Percentiles rank a stretch among this genome's conserved stretches.
phyloP scores from a whole-genome alignment of 768 basidiomycete genomes.

The Rhizopogon rudus region DNA sequence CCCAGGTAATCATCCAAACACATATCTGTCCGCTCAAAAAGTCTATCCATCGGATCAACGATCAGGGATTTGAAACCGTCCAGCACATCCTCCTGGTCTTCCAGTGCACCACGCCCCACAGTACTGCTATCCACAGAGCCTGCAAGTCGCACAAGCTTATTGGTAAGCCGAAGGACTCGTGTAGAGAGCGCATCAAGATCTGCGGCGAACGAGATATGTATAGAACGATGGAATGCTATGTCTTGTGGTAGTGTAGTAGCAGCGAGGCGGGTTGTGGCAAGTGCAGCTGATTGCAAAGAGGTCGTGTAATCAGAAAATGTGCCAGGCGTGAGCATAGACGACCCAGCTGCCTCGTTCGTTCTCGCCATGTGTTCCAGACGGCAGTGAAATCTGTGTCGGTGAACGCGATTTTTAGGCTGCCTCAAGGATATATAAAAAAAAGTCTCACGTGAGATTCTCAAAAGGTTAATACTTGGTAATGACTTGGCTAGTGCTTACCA shows the following conservation, averaged over 20 bases:
- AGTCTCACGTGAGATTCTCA: background rate
- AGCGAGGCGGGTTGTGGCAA: constrained; percentile 59
- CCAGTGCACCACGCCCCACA: constrained; percentile 36
- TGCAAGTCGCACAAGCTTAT: constrained; percentile 53
- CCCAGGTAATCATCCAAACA: constrained; percentile 78
- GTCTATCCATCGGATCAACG: constrained; percentile 79
- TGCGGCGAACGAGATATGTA: constrained; percentile 65
- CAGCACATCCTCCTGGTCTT: constrained; percentile 73
- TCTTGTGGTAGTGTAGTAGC: constrained; percentile 62
- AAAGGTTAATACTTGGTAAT: no score
- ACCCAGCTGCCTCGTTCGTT: background rate
- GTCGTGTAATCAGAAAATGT: constrained; percentile 52
- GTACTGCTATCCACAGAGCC: constrained; percentile 34
- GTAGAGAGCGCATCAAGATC: constrained; percentile 68
- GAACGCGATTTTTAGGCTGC: no score
- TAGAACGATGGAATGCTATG: constrained; percentile 84
- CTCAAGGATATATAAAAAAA: no score
- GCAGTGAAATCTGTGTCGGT: background rate
- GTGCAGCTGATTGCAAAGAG: constrained; percentile 52
- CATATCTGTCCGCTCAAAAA: constrained; percentile 84
- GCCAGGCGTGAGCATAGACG: constrained; percentile 9
- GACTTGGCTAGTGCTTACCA: background rate
- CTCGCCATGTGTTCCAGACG: background rate
- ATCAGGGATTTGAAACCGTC: constrained; percentile 77
- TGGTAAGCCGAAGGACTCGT: constrained; percentile 61